A percentile compares a stretch with the other conserved stretches of the same genome.
These are phyloP conservation scores for Eucommia ulmoides DNA, from an alignment of 257 asterid species.

Conservation along the genomic window DNA sequence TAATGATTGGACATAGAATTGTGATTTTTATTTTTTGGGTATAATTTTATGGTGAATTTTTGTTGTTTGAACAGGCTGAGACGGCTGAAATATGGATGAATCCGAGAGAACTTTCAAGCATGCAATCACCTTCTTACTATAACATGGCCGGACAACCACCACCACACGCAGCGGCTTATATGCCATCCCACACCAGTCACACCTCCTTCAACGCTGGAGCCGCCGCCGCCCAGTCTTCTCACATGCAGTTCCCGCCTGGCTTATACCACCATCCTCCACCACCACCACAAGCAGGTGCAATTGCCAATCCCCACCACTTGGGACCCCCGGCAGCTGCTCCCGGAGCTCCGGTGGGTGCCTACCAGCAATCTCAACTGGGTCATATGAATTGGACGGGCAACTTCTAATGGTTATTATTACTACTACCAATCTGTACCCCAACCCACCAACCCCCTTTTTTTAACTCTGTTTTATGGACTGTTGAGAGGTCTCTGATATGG, in stretches of 20 bases:
- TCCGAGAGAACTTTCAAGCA: constrained; percentile 49
- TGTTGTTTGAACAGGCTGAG: constrained; percentile 50
- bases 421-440: no score
- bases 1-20: no score
- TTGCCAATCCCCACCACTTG: constrained; percentile 70
- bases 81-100: constrained; percentile 94
- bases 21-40: no score
- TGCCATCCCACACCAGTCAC: constrained; percentile 78
- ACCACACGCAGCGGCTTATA: constrained; percentile 64
- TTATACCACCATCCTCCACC: constrained; percentile 59
- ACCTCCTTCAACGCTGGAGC: constrained; percentile 65
- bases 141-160: constrained; percentile 82
- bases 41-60: neutral
- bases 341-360: constrained; percentile 21
- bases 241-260: constrained; percentile 81
- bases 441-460: no score
- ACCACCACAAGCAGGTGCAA: constrained; percentile 42
- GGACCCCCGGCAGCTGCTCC: constrained; percentile 77
- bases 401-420: no score
- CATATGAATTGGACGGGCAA: constrained; percentile 83
- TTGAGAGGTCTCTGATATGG: no score
- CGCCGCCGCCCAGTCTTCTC: constrained; percentile 68
- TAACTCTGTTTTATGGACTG: no score
- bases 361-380: constrained; percentile 35
- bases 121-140: constrained; percentile 76